These are phyloP conservation scores for Platismatia glauca DNA, from an alignment of 495 filamentous ascomycete genomes.

Conservation along the genomic window DNA sequence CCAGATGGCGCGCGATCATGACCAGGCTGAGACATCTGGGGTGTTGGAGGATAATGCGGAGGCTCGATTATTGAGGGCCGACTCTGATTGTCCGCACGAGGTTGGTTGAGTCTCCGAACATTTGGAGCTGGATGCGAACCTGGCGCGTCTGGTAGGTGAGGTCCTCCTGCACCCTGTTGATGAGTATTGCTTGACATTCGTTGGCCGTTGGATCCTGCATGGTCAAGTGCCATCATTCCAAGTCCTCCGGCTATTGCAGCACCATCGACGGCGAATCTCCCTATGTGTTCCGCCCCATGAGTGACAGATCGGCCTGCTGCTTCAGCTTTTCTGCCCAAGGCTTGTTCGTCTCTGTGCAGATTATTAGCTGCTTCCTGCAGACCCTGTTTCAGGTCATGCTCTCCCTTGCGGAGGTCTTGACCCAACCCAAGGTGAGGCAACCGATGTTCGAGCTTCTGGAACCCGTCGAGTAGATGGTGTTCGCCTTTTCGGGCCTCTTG, in stretches of 20 bases:
- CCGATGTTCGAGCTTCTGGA: conserved; percentile 1
- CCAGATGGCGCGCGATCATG: not conserved
- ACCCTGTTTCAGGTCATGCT: not conserved
- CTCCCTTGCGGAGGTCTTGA: not conserved
- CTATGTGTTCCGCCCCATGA: not conserved
- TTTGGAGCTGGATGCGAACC: not conserved
- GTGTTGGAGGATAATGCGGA: not conserved
- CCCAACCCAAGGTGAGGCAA: not conserved
- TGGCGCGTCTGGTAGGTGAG: not conserved
- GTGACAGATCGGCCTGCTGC: not conserved
- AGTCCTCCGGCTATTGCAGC: conserved; percentile 2
- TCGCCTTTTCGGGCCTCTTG: not conserved
- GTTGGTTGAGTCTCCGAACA: not conserved
- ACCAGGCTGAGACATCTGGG: not conserved
- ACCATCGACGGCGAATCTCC: not conserved
- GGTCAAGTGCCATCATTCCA: conserved; percentile 1
- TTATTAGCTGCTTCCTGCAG: not conserved
- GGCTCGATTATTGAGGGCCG: not conserved
- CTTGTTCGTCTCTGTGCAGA: not conserved
- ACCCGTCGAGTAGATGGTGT: not conserved
- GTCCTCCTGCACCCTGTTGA: not conserved
- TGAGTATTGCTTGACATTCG: not conserved
- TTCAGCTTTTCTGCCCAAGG: conserved; percentile 2
- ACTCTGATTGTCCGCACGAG: not conserved
- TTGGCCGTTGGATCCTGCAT: not conserved